phyloP scores from a whole-genome alignment of 257 asterid species.

The Penstemon davidsonii region DNA sequence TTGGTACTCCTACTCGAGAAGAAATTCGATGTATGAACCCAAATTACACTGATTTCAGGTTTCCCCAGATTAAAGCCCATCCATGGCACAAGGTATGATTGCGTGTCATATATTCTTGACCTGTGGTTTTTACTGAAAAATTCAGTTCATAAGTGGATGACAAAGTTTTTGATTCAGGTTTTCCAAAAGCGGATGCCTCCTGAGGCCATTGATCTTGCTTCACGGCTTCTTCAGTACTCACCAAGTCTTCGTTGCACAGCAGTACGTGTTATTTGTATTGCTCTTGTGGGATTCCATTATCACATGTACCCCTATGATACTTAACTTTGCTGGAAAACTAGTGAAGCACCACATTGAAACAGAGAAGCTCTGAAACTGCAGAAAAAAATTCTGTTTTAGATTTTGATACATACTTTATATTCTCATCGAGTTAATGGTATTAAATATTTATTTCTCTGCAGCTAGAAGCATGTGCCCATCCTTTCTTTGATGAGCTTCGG shows the following conservation, averaged over 20 bases:
- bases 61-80: slow-evolving; percentile 92
- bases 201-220: slow-evolving; percentile 92
- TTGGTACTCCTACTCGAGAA: slow-evolving; percentile 95
- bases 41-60: slow-evolving; percentile 82
- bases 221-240: slow-evolving; percentile 87
- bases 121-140: not conserved
- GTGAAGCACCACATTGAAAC: not conserved
- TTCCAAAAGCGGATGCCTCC: slow-evolving; percentile 95
- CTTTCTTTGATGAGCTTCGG: slow-evolving; percentile 89
- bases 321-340: not conserved
- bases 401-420: not conserved
- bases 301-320: not conserved
- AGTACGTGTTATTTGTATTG: slow-evolving; percentile 38
- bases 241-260: slow-evolving; percentile 96
- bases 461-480: slow-evolving; percentile 90
- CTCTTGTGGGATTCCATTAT: not conserved
- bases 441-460: slow-evolving; percentile 34
- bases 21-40: slow-evolving; percentile 96
- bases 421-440: not conserved
- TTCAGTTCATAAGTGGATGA: slow-evolving; percentile 24
- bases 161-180: slow-evolving; percentile 49
- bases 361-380: slow-evolving; percentile 9
- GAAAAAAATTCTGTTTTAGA: not conserved
- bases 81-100: slow-evolving; percentile 83
- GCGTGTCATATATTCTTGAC: slow-evolving; percentile 5